Base-by-base conservation (phyloP, 148 eudicot genomes). In the Oxyria digyna region DNA sequence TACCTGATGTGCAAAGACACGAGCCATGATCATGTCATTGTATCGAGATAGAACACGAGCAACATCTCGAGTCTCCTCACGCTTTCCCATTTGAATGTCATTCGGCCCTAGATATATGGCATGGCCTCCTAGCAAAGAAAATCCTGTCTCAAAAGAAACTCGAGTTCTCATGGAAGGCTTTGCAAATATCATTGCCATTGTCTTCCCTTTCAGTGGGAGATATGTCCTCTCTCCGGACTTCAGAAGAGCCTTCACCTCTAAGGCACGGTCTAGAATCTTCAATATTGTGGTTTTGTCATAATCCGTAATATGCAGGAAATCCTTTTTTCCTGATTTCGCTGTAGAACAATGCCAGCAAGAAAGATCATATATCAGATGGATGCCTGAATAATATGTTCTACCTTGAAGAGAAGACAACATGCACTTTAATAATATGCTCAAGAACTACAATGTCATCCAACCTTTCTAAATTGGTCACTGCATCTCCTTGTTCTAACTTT, bases 121-220 rank as follows among this genome's bases (percentile, higher is more conserved):
- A 84, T 90, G 99, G 24, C 99, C 99, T 68, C 99, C 99, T 72
- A 94, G 85, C 87, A 88, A 80, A 79, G 73, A 81, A 78, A 94
- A 94, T 11, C 99, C 99, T 9, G 99, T 90, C 81, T 94, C 99
- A 75, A 94, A 94, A 15, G 99, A 94, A 76, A 94, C 99, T 37
- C 99, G 79, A 50, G 99, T 94, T 74, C 99, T 80, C 99, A 94
- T 94, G 67, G 99, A 94, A 38, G 99, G 99, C 77, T 94, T 94
- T 49, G 99, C 89, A 85, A 94, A 94, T 32, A 94, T 94, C 99
- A 94, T 94, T 37, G 99, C 91, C 99, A 94, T 88, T 59, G 87
- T 81, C 85, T 86, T 94, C 40, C 99, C 99, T 48, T 85, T 82
- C 57, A 94, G 88, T 23, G 99, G 99, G 69, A 86, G 93, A 75